phyloP scores from a whole-genome alignment of 2,329 filamentous ascomycete genomes.

The Talaromyces sp. region DNA sequence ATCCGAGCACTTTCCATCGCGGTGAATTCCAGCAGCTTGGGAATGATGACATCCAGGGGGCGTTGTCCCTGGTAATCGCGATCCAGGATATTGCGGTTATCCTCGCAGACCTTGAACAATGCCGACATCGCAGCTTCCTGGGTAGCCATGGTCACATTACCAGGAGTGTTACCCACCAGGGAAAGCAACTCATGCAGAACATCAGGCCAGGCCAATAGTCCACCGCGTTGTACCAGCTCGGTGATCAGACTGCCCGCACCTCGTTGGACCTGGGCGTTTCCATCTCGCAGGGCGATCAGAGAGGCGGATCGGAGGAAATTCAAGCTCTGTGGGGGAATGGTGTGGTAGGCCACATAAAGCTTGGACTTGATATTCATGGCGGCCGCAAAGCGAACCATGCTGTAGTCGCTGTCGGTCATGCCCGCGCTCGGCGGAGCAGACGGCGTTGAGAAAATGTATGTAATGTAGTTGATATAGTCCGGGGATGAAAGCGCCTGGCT shows the following conservation, averaged over 20 bases:
- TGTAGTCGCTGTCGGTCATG: slow-evolving; percentile 65
- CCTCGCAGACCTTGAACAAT: slow-evolving; percentile 93
- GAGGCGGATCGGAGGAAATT: slow-evolving; percentile 78
- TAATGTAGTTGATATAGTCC: slow-evolving; percentile 96
- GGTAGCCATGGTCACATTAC: slow-evolving; percentile 68
- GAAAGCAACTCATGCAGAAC: slow-evolving; percentile 80
- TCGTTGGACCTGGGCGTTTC: slow-evolving; percentile 78
- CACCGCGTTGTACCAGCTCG: slow-evolving; percentile 81
- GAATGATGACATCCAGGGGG: slow-evolving; percentile 84
- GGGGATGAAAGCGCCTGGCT: slow-evolving; percentile 83
- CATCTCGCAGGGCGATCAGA: slow-evolving; percentile 78
- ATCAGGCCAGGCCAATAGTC: slow-evolving; percentile 88
- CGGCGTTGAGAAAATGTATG: slow-evolving; percentile 79
- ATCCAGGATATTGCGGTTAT: slow-evolving; percentile 84
- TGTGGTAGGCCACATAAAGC: slow-evolving; percentile 73
- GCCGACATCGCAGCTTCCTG: slow-evolving; percentile 95
- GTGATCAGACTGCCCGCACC: slow-evolving; percentile 93
- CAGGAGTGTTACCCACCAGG: slow-evolving; percentile 72
- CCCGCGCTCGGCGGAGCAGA: slow-evolving; percentile 59
- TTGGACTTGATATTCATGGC: slow-evolving; percentile 97
- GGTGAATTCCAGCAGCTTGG: slow-evolving; percentile 86
- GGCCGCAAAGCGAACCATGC: slow-evolving; percentile 80
- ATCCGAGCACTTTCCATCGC: slow-evolving; percentile 75
- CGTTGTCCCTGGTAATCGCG: slow-evolving; percentile 85
- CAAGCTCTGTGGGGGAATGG: slow-evolving; percentile 73